A percentile compares a stretch with the other conserved stretches of the same genome.
Conservation (phyloP, 1,284 basidiomycete species). For the Clitocybe nebularis region DNA sequence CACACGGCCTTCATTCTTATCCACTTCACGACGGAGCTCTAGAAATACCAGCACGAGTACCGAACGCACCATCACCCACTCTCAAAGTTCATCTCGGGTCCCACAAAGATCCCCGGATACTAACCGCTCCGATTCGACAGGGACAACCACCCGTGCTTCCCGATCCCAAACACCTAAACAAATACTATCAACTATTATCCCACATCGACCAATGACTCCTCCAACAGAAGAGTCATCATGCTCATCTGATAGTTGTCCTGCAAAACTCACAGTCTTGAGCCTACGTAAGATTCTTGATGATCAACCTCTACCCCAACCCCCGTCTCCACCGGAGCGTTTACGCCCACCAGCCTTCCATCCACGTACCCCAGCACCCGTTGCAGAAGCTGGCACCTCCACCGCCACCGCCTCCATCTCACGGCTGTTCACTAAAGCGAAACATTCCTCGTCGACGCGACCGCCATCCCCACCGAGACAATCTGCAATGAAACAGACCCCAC, state of each 20-base stretch:
- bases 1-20: slow-evolving; percentile 17
- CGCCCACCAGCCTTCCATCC: slow-evolving; percentile 30
- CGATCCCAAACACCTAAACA: slow-evolving; percentile 36
- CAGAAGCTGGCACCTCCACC: slow-evolving; percentile 55
- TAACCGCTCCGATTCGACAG: slow-evolving; percentile 16
- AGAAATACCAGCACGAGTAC: slow-evolving; percentile 24
- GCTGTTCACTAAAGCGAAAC: slow-evolving; percentile 65
- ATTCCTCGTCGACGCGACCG: slow-evolving; percentile 54
- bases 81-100: slow-evolving; percentile 17
- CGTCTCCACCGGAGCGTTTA: slow-evolving; percentile 17
- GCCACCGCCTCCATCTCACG: slow-evolving; percentile 73
- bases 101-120: slow-evolving; percentile 9
- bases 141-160: slow-evolving; percentile 19
- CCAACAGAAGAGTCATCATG: slow-evolving; percentile 56
- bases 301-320: slow-evolving; percentile 33
- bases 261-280: slow-evolving; percentile 57
- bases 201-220: slow-evolving; percentile 44
- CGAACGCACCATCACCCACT: slow-evolving; percentile 14
- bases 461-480: slow-evolving; percentile 50
- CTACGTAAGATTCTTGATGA: slow-evolving; percentile 67
- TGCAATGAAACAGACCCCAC: slow-evolving; percentile 43
- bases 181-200: slow-evolving; percentile 19
- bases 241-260: slow-evolving; percentile 38
- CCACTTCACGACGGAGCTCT: slow-evolving; percentile 22
- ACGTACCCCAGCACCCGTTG: slow-evolving; percentile 45